A percentile compares a stretch with the other conserved stretches of the same genome.
phyloP scores from a whole-genome alignment of 108 stramenopile genomes.

The Fragilaria crotonensis region DNA sequence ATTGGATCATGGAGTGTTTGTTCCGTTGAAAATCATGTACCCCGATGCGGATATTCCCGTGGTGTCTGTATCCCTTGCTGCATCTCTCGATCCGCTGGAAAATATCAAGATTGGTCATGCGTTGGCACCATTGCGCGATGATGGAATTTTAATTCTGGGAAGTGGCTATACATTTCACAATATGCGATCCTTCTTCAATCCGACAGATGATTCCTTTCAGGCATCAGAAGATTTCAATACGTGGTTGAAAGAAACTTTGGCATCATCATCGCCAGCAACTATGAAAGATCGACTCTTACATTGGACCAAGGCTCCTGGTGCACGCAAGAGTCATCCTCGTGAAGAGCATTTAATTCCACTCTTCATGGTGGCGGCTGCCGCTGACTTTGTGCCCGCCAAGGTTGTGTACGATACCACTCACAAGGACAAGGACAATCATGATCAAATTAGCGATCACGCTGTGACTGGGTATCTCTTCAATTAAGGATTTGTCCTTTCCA shows the following conservation, averaged over 20 bases:
- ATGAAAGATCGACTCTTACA: conserved; percentile 4
- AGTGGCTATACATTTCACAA: conserved; percentile 75
- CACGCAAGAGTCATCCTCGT: conserved; percentile 30
- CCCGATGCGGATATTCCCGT: conserved; percentile 75
- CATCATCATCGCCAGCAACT: neutral
- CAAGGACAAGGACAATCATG: neutral
- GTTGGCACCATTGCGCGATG: conserved; percentile 45
- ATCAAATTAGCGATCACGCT: conserved; percentile 18
- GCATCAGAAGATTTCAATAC: conserved; percentile 24
- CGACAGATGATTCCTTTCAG: conserved; percentile 2
- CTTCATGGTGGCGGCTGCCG: conserved; percentile 31
- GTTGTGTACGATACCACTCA: conserved; percentile 2
- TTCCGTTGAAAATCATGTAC: conserved; percentile 76
- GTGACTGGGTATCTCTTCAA: conserved; percentile 32
- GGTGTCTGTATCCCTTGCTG: conserved; percentile 55
- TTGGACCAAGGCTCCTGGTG: conserved; percentile 36
- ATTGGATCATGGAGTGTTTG: conserved; percentile 85
- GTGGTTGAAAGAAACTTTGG: conserved; percentile 33
- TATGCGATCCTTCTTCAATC: conserved; percentile 29
- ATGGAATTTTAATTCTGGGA: conserved; percentile 58
- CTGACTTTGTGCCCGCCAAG: neutral
- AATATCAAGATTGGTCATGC: conserved; percentile 60
- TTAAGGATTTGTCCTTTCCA: no score
- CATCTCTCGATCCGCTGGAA: conserved; percentile 20
- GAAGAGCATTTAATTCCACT: conserved; percentile 54